Conservation (phyloP, 768 basidiomycete species). For the Boletus reticuloceps region DNA sequence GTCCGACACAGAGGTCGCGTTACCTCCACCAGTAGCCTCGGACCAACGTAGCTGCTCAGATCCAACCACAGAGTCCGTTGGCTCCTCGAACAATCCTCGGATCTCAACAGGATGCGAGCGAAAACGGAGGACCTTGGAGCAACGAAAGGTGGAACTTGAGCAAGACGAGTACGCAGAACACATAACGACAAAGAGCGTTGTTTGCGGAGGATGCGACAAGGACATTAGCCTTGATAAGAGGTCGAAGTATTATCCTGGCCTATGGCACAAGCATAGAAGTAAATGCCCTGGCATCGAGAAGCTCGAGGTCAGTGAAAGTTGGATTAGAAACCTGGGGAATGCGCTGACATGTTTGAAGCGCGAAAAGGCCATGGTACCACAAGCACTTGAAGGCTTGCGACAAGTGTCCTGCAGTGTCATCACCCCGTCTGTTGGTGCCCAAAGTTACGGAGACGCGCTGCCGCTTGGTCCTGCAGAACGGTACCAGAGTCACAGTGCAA, state of each 20-base stretch:
- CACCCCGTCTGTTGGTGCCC: neutral
- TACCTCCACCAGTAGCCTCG: constrained; percentile 1
- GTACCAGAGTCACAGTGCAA: neutral
- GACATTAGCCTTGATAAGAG: constrained; percentile 35
- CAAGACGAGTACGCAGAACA: constrained; percentile 26
- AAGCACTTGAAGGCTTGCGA: neutral
- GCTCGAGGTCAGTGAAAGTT: constrained; percentile 24
- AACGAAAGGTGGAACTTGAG: constrained; percentile 27
- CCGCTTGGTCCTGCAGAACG: neutral
- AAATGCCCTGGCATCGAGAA: constrained; percentile 28
- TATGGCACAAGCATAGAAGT: constrained; percentile 32
- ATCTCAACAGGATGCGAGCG: constrained; percentile 20
- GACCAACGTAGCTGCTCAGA: constrained; percentile 1
- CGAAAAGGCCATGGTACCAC: constrained; percentile 1
- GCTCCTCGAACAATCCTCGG: constrained; percentile 4
- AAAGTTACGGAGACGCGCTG: neutral
- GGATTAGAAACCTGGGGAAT: neutral
- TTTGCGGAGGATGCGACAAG: constrained; percentile 28
- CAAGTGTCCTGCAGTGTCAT: neutral
- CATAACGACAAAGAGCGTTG: constrained; percentile 27
- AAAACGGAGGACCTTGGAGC: constrained; percentile 28
- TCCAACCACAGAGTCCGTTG: neutral
- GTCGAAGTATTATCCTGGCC: constrained; percentile 34
- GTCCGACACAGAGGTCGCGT: constrained; percentile 7
- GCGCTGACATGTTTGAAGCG: constrained; percentile 21